Evolutionary conservation across 441 rosid genomes (phyloP), one percentile per base, ranked within the genome.

Genomic region (Omphalea diandra): DNA sequence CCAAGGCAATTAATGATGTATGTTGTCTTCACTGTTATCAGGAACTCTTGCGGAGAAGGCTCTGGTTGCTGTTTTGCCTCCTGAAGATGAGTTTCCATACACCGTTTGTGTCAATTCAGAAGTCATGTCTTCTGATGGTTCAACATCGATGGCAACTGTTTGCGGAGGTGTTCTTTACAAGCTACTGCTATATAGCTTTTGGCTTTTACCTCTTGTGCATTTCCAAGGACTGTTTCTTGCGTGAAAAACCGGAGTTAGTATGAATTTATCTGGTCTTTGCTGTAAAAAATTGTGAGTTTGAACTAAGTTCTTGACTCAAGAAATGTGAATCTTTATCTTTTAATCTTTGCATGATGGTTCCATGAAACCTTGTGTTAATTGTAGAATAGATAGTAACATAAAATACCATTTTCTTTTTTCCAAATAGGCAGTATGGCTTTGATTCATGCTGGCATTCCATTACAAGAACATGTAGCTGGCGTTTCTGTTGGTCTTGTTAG

Each of bases 41-140:
- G 99, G 99, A 76, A 89, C 97, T 75, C 93, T 95, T 66, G 99
- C 99, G 7, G 98, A 95, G 85, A 95, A 95, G 78, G 98, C 99
- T 59, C 77, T 95, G 70, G 90, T 93, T 75, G 95, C 94, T 57
- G 97, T 91, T n/a, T 76, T 95, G 77, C 99, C 97, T 69, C 87
- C 93, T 53, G 99, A 93, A 80, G 88, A 89, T 44, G 86, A 68
- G 68, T 93, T 87, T 67, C 88, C 90, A 5, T 93, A 86, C 77
- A 80, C 96, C 33, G 87, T 95, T 53, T 95, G 97, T 72, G 71
- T 95, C 68, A 95, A 91, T 77, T 93, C 99, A 24, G 98, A 95
- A 83, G 98, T 95, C 50, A 93, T 93, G 99, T 91, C 97, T 57
- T 93, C 99, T 62, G 99, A 95, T 85, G 99, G 99, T 63, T 95